Percentiles rank a stretch among this genome's conserved stretches.
phyloP scores from a whole-genome alignment of 192 early-diverging fungal genomes.

The Rhizoclosmatium globosum region DNA sequence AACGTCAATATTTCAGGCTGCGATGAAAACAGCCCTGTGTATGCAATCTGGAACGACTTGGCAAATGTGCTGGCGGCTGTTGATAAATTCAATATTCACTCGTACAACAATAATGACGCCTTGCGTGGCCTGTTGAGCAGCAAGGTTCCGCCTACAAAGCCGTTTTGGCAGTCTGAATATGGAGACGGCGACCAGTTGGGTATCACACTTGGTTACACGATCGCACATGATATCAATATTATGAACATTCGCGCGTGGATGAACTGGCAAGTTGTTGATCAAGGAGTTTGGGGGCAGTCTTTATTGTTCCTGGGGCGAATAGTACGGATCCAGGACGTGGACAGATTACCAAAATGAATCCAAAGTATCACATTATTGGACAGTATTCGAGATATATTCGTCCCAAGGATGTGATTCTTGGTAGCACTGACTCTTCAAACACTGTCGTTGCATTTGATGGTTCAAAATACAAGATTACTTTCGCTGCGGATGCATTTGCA shows the following conservation, averaged over 20 bases:
- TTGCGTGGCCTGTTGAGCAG: background rate
- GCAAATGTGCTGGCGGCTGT: background rate
- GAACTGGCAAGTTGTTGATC: conserved; percentile 35
- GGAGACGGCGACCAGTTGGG: conserved; percentile 30
- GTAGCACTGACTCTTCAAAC: background rate
- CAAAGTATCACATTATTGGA: conserved; percentile 33
- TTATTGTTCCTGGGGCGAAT: background rate
- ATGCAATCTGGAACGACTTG: background rate
- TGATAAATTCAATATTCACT: conserved; percentile 39
- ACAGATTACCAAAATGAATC: conserved; percentile 3
- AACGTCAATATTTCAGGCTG: conserved; percentile 13
- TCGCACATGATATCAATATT: conserved; percentile 26
- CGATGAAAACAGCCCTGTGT: conserved; percentile 28
- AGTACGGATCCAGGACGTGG: background rate
- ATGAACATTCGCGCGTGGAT: conserved; percentile 29
- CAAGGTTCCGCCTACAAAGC: background rate
- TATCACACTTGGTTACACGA: conserved; percentile 12
- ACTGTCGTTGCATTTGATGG: background rate
- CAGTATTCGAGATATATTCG: conserved; percentile 45
- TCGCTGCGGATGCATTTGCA: too few relatives aligned
- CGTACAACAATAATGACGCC: conserved; percentile 10
- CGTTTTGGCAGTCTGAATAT: conserved; percentile 39
- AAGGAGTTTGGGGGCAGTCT: background rate
- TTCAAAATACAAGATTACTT: background rate
- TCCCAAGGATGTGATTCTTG: conserved; percentile 28